Conservation (phyloP, 768 basidiomycete species). For the Sarcomyxa edulis region DNA sequence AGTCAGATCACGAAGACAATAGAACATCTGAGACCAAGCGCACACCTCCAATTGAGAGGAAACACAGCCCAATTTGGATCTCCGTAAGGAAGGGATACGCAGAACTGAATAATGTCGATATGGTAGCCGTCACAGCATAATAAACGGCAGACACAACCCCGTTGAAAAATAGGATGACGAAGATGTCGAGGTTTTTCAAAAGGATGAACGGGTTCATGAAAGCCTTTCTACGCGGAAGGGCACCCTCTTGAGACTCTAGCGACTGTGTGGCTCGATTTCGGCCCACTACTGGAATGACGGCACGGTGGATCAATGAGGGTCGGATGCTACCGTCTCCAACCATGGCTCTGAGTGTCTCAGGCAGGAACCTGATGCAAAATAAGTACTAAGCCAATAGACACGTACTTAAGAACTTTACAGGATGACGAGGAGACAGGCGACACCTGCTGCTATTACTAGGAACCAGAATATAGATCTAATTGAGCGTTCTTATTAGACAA, state of each 20-base stretch:
- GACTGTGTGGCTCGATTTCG: conserved; percentile 20
- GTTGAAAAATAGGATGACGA: conserved; percentile 22
- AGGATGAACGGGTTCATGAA: conserved; percentile 53
- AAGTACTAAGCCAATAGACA: conserved; percentile 25
- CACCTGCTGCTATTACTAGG: conserved; percentile 40
- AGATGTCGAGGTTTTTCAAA: conserved; percentile 50
- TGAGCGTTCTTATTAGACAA: conserved; percentile 4
- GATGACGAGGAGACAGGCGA: conserved; percentile 42
- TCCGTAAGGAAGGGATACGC: conserved; percentile 60
- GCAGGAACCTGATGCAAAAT: conserved; percentile 37
- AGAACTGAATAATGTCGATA: conserved; percentile 54
- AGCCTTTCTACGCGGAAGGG: conserved; percentile 30
- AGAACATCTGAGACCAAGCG: no score
- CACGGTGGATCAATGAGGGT: conserved; percentile 44
- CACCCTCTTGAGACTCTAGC: conserved; percentile 13
- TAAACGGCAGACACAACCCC: conserved; percentile 50
- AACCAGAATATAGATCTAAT: conserved; percentile 61
- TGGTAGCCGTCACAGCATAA: conserved; percentile 55
- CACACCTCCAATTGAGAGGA: conserved; percentile 73
- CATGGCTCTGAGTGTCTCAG: conserved; percentile 49
- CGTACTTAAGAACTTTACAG: conserved; percentile 30
- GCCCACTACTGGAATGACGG: conserved; percentile 43
- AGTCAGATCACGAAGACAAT: no score
- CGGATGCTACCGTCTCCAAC: conserved; percentile 49
- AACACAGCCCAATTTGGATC: conserved; percentile 71